Base-by-base conservation (phyloP, 805 yeast species). In the Starmerella tilneyi region DNA sequence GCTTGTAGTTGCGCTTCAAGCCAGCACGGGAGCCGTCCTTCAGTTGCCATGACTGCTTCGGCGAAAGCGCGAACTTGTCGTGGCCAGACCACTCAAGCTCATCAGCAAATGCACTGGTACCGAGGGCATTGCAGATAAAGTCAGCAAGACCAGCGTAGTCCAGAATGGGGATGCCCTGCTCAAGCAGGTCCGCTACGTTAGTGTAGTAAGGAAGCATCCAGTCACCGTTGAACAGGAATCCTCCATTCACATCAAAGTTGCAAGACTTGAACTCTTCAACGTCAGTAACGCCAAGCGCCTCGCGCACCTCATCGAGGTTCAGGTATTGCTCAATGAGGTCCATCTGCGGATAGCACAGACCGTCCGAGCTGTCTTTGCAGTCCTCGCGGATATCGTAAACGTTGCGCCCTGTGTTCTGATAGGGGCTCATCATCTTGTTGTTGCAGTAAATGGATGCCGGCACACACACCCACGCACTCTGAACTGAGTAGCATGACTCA, bases 141-240 rank as follows among this genome's bases (percentile, higher is more conserved):
- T 85, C 96, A 64, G 85, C 83, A 63, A 85, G 94, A 59, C 96
- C 96, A n/a, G 95, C 95, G 56, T 85, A 86, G 50, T 84, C 75
- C 58, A 86, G 72, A 4, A 85, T 88, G 16, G 95, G 94, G 38
- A 84, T 59, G 21, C 75, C 80, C 47, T 71, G 63, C 57, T 83
- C 79, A 56, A 85, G 71, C 50, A 79, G 67, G 37, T 75, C 75
- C 44, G 76, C 76, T 39, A 76, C 77, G 21, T 58, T 46, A 52
- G 70, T 71, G 59, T 74, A 75, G 70, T 69, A 76, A n/a, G 84
- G 84, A 56, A 69, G 73, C 71, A 70, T 67, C 71, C 76, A 75
- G 63, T 79, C 86, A 35, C 84, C 85, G 26, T 73, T 70, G 57
- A 71, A 70, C 47, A 82, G 58, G 63, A 84, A 84, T 67, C 79